These are phyloP conservation scores for Psilocybe azurescens DNA, from an alignment of 768 basidiomycete species.

Conservation along the genomic window DNA sequence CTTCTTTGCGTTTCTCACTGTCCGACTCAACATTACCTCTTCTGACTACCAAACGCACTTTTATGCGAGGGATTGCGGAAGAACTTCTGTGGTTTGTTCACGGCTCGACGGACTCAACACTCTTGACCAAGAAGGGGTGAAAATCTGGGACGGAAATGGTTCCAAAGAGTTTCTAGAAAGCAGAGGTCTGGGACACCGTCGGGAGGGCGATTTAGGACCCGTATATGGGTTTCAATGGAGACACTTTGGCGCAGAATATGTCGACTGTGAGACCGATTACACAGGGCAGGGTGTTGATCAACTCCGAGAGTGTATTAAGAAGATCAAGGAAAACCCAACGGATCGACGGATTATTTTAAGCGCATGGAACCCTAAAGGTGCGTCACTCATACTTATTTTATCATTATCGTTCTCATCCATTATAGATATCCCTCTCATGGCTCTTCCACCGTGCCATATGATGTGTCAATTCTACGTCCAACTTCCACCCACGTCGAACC, in stretches of 20 bases:
- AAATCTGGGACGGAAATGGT: conserved; percentile 99
- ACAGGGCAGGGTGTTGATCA: conserved; percentile 91
- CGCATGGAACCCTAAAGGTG: conserved; percentile 98
- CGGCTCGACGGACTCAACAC: conserved; percentile 81
- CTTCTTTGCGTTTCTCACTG: conserved; percentile 88
- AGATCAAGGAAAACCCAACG: conserved; percentile 92
- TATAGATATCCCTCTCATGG: conserved; percentile 91
- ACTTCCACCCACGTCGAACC: conserved; percentile 62
- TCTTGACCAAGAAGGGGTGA: conserved; percentile 80
- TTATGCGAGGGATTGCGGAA: conserved; percentile 88
- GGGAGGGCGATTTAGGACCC: conserved; percentile 93
- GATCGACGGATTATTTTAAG: conserved; percentile 93
- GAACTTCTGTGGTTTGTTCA: conserved; percentile 95
- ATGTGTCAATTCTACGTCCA: conserved; percentile 99
- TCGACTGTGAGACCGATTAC: conserved; percentile 77
- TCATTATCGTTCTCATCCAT: background rate
- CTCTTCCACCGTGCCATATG: conserved; percentile 97
- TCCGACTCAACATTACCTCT: conserved; percentile 78
- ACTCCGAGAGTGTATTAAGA: conserved; percentile 83
- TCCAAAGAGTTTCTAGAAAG: conserved; percentile 85
- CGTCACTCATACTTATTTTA: conserved; percentile 24
- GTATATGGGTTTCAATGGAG: conserved; percentile 99
- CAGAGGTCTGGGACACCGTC: conserved; percentile 80
- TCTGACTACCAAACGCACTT: conserved; percentile 95
- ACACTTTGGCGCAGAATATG: conserved; percentile 89